phyloP scores from a whole-genome alignment of 225 moss, liverwort and hornwort genomes.

The Takakia lepidozioides region DNA sequence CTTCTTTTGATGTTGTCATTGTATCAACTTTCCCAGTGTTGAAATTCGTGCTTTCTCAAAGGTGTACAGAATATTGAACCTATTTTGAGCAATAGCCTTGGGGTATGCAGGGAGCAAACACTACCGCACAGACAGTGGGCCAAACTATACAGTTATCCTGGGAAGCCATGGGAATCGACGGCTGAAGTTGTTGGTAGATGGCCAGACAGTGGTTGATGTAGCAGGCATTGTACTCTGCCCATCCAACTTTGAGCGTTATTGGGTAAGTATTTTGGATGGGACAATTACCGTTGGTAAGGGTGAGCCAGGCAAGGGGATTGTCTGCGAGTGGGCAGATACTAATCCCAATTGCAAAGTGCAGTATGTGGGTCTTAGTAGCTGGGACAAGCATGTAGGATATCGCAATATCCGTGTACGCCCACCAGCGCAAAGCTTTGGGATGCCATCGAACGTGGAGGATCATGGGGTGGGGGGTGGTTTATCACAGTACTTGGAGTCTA shows the following conservation, averaged over 20 bases:
- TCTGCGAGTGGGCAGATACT: constrained; percentile 79
- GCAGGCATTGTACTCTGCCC: constrained; percentile 58
- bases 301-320: constrained; percentile 62
- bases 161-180: constrained; percentile 96
- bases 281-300: constrained; percentile 81
- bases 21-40: too few species aligned
- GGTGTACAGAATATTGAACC: too few species aligned
- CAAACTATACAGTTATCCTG: constrained; percentile 81
- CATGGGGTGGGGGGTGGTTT: constrained; percentile 45
- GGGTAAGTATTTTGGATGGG: constrained; percentile 83
- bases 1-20: too few species aligned
- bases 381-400: constrained; percentile 98
- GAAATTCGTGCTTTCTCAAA: too few species aligned
- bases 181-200: constrained; percentile 75
- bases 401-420: constrained; percentile 78
- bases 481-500: constrained; percentile 53
- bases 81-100: too few species aligned
- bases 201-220: constrained; percentile 78
- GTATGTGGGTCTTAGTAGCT: constrained; percentile 83
- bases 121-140: constrained; percentile 76
- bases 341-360: constrained; percentile 64
- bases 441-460: constrained; percentile 6
- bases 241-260: constrained; percentile 69
- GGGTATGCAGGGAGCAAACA: constrained; percentile 66
- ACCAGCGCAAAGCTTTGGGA: constrained; percentile 35